Evolutionary conservation across 164 flowering plant genomes (phyloP), one percentile per base, ranked within the genome.

Genomic region (Nymphaea thermarum): DNA sequence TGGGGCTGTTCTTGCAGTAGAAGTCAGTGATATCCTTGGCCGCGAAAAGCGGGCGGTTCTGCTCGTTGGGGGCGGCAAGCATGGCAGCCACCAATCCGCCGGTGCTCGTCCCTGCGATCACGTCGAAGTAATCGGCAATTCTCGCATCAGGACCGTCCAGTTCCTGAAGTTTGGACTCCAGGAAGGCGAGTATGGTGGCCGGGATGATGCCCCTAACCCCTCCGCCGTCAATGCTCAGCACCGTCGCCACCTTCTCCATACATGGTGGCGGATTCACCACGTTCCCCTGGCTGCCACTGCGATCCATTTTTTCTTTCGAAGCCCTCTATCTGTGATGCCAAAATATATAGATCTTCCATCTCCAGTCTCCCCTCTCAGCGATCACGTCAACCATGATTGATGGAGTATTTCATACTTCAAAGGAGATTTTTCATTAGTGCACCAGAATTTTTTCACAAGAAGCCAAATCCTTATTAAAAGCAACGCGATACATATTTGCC

Each of bases 221-320:
- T 4, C 85, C 85, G 0, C 83, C 82, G 63, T 81, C 83, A 41
- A 80, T 78, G 76, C 83, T 77, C 10, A 83, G 79, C 53, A 81
- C 45, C 0, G 86, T 77, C 44, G 72, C 72, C 4, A 71, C 15
- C 18, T 65, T 64, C 17, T 73, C 73, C 43, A 69, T 70, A 10
- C 78, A 64, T 43, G 75, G 72, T 2, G 74, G 69, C 12, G 6
- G 57, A 14, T n/a, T 6, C 8, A 14, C 53, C 66, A 11, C 14
- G 17, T 65, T 36, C 55, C 55, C 12, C 12, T 47, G 55, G 55
- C 55, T 47, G 36, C 36, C 36, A 0, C 36, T 25, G 36, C 36
- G 36, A 25, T 25, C 36, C 36, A 25, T 25, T 25, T 25, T 25
- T 25, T 25, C 36, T 25, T 25, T 25, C 36, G 1, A 25, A 25